phyloP scores from a whole-genome alignment of 2,329 filamentous ascomycete species.

The Hymenoscyphus repandus region DNA sequence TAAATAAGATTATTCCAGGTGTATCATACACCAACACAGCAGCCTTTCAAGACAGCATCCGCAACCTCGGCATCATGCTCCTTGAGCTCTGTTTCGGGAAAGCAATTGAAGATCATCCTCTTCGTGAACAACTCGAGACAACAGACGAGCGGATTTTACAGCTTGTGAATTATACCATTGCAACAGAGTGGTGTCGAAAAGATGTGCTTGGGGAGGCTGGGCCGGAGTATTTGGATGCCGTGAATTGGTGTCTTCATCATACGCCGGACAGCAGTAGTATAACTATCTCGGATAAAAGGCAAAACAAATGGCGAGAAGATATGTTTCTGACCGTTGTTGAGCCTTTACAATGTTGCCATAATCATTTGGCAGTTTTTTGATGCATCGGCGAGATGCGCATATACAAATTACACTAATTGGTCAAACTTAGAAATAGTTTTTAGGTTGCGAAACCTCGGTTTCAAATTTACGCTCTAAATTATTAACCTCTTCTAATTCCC shows the following conservation, averaged over 20 bases:
- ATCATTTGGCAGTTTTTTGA: conserved; percentile 7
- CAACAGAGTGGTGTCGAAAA: conserved; percentile 7
- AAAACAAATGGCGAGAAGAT: conserved; percentile 15
- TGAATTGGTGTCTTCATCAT: conserved; percentile 15
- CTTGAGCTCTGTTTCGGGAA: conserved; percentile 15
- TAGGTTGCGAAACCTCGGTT: too few species aligned
- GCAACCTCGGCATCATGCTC: conserved; percentile 16
- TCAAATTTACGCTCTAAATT: too few species aligned
- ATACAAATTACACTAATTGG: too few species aligned
- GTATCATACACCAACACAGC: background rate
- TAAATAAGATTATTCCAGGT: background rate
- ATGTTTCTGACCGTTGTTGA: conserved; percentile 17
- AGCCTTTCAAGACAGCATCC: conserved; percentile 11
- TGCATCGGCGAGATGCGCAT: too few species aligned
- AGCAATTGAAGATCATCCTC: conserved; percentile 11
- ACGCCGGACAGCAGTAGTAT: conserved; percentile 4
- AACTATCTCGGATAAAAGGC: conserved; percentile 3
- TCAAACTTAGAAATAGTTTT: too few species aligned
- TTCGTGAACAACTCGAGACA: background rate
- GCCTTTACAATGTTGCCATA: conserved; percentile 14
- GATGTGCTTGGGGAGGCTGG: conserved; percentile 13
- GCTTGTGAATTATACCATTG: conserved; percentile 6
- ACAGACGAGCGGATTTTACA: background rate
- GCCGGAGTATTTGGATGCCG: conserved; percentile 12
- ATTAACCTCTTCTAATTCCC: too few species aligned